Evolutionary conservation across 176 grass and related monocot genomes (phyloP).

Genomic region (Poa pratensis): DNA sequence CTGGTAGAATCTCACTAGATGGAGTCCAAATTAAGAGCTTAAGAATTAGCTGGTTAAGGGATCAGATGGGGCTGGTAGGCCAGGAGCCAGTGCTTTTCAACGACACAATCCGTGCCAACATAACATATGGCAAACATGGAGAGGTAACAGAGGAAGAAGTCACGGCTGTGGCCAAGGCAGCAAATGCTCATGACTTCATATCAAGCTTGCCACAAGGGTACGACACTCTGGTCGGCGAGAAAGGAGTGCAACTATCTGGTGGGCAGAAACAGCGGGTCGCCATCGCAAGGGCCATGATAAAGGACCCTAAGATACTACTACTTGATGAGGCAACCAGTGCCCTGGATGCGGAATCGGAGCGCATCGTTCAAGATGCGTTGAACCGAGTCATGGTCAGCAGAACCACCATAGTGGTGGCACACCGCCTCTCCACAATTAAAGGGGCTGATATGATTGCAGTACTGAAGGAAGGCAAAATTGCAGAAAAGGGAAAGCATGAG

Average conservation of each 20-base stretch:
- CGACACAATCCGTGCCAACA: constrained; percentile 63
- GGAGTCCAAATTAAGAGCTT: constrained; percentile 51
- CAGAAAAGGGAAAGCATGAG: constrained; percentile 60
- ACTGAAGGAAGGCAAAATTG: constrained; percentile 61
- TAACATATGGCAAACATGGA: constrained; percentile 51
- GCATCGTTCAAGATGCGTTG: constrained; percentile 57
- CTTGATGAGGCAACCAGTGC: constrained; percentile 72
- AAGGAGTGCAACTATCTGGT: constrained; percentile 65
- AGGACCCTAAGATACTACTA: constrained; percentile 65
- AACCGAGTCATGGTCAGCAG: constrained; percentile 57
- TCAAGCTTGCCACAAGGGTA: constrained; percentile 64
- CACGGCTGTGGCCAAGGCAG: constrained; percentile 48
- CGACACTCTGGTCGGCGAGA: constrained; percentile 54
- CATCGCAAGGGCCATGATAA: constrained; percentile 68
- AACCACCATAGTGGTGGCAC: constrained; percentile 61
- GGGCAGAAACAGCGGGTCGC: constrained; percentile 69
- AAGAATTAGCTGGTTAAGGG: constrained; percentile 59
- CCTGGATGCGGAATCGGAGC: constrained; percentile 60
- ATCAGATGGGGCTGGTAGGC: constrained; percentile 65
- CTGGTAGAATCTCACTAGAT: constrained; percentile 63
- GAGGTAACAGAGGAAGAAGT: constrained; percentile 63
- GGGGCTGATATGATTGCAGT: constrained; percentile 67
- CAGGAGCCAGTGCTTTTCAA: constrained; percentile 73
- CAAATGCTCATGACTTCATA: constrained; percentile 67
- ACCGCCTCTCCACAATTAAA: constrained; percentile 69